Percentiles rank a stretch among this genome's conserved stretches.
phyloP scores from a whole-genome alignment of 2,329 filamentous ascomycete species.

The Ramularia collo-cygni region DNA sequence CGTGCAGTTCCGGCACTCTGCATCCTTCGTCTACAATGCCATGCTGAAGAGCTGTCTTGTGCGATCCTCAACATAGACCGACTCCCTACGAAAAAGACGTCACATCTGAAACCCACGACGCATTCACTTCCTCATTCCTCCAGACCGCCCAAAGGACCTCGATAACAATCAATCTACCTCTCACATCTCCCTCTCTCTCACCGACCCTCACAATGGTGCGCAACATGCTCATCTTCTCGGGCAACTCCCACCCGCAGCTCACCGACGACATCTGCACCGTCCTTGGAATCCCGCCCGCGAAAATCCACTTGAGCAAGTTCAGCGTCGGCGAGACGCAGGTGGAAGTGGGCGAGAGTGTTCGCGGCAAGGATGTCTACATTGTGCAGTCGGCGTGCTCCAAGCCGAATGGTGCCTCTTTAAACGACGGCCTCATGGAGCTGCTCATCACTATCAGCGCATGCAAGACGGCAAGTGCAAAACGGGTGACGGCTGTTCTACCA shows the following conservation, averaged over 20 bases:
- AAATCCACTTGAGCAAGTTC: slow-evolving; percentile 84
- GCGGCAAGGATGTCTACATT: slow-evolving; percentile 98
- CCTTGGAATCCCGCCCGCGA: slow-evolving; percentile 77
- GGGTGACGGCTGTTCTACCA: slow-evolving; percentile 88
- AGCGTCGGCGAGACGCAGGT: slow-evolving; percentile 90
- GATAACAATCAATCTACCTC: neutral
- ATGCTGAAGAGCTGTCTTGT: too few relatives aligned
- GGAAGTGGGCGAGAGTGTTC: slow-evolving; percentile 92
- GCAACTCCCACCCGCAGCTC: slow-evolving; percentile 84
- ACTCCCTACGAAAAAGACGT: too few relatives aligned
- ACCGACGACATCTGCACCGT: slow-evolving; percentile 81
- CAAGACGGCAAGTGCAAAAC: slow-evolving; percentile 85
- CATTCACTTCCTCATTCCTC: slow-evolving; percentile 1
- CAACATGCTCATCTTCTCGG: slow-evolving; percentile 89
- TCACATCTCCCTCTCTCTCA: neutral
- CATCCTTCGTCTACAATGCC: too few relatives aligned
- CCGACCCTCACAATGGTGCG: slow-evolving; percentile 63
- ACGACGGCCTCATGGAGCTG: slow-evolving; percentile 93
- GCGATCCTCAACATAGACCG: too few relatives aligned
- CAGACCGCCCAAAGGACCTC: neutral
- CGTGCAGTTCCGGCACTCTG: too few relatives aligned
- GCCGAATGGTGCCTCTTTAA: slow-evolving; percentile 54
- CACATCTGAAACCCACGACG: too few relatives aligned
- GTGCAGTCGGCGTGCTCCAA: slow-evolving; percentile 60
- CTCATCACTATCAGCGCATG: slow-evolving; percentile 98